Percentiles rank a stretch among this genome's conserved stretches.
Evolutionary conservation across 148 eudicot species (phyloP).

Genomic region (Rhododendron molle): DNA sequence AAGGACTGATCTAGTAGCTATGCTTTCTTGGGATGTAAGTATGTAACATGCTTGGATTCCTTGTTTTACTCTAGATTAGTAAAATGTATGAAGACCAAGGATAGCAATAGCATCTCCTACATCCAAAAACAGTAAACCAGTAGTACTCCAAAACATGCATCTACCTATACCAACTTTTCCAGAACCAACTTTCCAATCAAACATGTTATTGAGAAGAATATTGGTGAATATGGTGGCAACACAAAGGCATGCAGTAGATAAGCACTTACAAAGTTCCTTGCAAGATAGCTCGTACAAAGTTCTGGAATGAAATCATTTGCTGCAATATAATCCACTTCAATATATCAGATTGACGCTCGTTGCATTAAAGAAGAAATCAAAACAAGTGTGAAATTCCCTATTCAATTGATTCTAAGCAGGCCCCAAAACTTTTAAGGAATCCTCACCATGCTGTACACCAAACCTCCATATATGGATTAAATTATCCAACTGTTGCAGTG

Average conservation of each 20-base stretch:
- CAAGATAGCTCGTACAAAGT: constrained; percentile 67
- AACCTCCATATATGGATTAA: constrained; percentile 56
- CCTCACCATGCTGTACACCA: constrained; percentile 58
- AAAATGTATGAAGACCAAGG: not conserved
- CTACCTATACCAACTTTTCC: not conserved
- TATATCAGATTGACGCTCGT: constrained; percentile 27
- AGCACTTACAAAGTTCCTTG: constrained; percentile 81
- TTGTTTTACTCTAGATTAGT: not conserved
- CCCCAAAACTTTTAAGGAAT: constrained; percentile 6
- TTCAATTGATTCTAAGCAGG: constrained; percentile 3
- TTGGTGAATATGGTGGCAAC: not conserved
- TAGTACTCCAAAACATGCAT: not conserved
- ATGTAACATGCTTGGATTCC: not conserved
- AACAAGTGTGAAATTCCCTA: not conserved
- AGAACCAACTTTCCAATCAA: not conserved
- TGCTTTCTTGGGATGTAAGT: not conserved
- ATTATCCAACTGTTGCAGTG: constrained; percentile 34
- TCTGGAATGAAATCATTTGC: constrained; percentile 57
- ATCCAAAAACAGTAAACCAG: constrained; percentile 3
- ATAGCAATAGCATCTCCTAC: not conserved
- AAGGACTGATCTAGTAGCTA: not conserved
- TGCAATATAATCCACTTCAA: constrained; percentile 47
- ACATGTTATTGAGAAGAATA: not conserved
- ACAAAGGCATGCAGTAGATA: constrained; percentile 8
- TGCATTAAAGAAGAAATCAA: not conserved